These are phyloP conservation scores for Trypanosoma congolense DNA, from an alignment of 208 protist genomes.

Conservation along the genomic window DNA sequence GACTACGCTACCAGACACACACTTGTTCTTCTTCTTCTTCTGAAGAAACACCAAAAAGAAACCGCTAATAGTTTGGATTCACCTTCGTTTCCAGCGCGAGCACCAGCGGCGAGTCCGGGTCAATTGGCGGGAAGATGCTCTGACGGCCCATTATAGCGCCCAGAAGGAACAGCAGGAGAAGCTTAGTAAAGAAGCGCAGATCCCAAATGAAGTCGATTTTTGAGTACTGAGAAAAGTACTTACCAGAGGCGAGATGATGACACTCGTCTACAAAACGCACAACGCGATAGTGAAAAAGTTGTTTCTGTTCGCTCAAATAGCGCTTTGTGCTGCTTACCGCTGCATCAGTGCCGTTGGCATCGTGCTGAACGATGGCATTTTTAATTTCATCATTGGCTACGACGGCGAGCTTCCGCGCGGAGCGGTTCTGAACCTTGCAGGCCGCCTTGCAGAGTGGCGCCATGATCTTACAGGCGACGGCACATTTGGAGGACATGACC, in stretches of 20 bases:
- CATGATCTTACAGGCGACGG: conserved; percentile 30
- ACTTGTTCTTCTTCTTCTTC: no score
- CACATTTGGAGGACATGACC: conserved; percentile 13
- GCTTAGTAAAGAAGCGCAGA: conserved; percentile 59
- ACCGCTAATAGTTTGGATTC: conserved; percentile 83
- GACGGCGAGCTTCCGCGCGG: conserved; percentile 35
- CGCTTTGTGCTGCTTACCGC: conserved; percentile 53
- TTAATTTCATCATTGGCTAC: conserved; percentile 32
- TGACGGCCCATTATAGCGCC: conserved; percentile 55
- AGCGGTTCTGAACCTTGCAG: conserved; percentile 58
- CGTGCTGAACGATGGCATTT: conserved; percentile 40
- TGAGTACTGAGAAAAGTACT: conserved; percentile 74
- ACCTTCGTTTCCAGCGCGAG: conserved; percentile 67
- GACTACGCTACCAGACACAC: no score
- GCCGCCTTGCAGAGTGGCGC: conserved; percentile 47
- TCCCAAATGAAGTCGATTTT: conserved; percentile 46
- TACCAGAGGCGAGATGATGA: conserved; percentile 55
- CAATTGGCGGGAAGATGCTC: conserved; percentile 74
- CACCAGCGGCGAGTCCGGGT: conserved; percentile 64
- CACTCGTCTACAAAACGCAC: conserved; percentile 72
- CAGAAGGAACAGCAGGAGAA: conserved; percentile 64
- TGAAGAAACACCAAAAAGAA: conserved; percentile 7
- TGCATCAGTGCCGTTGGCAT: conserved; percentile 59
- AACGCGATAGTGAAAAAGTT: conserved; percentile 78
- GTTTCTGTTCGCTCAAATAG: conserved; percentile 60